Conservation (phyloP, 768 basidiomycete species). For the Mycena metata region DNA sequence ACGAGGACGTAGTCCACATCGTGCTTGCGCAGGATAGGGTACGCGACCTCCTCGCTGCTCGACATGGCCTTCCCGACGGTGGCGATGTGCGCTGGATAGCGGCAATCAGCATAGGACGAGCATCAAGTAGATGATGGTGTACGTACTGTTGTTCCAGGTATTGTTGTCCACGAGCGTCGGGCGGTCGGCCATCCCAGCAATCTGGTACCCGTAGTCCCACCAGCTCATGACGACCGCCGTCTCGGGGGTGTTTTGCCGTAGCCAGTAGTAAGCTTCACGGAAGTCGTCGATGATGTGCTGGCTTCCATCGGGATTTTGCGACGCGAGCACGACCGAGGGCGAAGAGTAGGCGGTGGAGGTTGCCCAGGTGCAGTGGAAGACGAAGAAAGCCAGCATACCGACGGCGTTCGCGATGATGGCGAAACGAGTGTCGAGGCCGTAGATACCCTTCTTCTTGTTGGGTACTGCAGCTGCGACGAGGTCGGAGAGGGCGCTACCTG, state of each 20-base stretch:
- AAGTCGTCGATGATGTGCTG: slow-evolving; percentile 99
- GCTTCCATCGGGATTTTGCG: slow-evolving; percentile 82
- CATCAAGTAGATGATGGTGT: too few relatives aligned
- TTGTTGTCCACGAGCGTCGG: slow-evolving; percentile 98
- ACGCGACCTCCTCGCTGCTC: slow-evolving; percentile 92
- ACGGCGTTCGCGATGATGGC: slow-evolving; percentile 81
- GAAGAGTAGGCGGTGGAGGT: slow-evolving; percentile 96
- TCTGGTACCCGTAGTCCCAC: slow-evolving; percentile 99
- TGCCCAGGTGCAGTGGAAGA: slow-evolving; percentile 97
- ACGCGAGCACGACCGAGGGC: slow-evolving; percentile 95
- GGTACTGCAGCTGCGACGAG: slow-evolving; percentile 54
- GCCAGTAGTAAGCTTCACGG: slow-evolving; percentile 99
- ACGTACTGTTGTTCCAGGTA: slow-evolving; percentile 99
- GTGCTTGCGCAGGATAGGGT: slow-evolving; percentile 96
- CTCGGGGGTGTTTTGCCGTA: slow-evolving; percentile 93
- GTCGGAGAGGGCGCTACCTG: slow-evolving; percentile 54
- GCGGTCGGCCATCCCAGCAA: slow-evolving; percentile 98
- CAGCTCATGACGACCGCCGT: slow-evolving; percentile 97
- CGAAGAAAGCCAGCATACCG: slow-evolving; percentile 89
- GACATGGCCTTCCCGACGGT: slow-evolving; percentile 99
- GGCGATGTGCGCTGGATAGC: slow-evolving; percentile 86
- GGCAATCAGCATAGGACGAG: slow-evolving; percentile 21
- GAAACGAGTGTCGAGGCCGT: slow-evolving; percentile 87
- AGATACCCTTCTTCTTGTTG: slow-evolving; percentile 73
- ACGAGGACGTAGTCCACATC: slow-evolving; percentile 97